Percentiles rank a stretch among this genome's conserved stretches.
Conservation (phyloP, 441 rosid genomes). For the Corymbia calophylla region DNA sequence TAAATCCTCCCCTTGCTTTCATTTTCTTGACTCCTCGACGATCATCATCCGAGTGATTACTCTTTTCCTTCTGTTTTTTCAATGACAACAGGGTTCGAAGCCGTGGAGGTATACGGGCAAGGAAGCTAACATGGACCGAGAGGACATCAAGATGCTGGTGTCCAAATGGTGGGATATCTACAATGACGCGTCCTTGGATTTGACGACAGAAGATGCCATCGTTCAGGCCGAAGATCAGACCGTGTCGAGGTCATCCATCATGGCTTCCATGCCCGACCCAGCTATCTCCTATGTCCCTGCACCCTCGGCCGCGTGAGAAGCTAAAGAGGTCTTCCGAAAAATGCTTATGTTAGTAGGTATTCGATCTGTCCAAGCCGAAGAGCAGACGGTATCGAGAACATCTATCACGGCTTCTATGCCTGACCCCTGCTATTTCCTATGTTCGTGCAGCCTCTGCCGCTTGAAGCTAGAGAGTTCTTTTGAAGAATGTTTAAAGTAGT, state of each 20-base stretch:
- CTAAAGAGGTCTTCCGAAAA: neutral
- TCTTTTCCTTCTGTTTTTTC: neutral
- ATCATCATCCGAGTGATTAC: neutral
- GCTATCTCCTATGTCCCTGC: slow-evolving; percentile 37
- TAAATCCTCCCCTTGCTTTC: neutral
- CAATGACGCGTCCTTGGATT: slow-evolving; percentile 37
- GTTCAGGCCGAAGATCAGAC: slow-evolving; percentile 9
- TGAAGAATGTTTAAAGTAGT: slow-evolving; percentile 1
- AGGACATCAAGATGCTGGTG: slow-evolving; percentile 51
- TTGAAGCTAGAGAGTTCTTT: slow-evolving; percentile 2
- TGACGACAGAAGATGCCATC: slow-evolving; percentile 5
- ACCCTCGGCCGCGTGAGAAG: slow-evolving; percentile 52
- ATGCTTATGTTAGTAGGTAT: neutral
- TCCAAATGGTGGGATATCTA: slow-evolving; percentile 57
- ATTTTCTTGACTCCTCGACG: neutral
- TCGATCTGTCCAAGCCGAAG: neutral
- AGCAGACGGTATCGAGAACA: slow-evolving; percentile 10
- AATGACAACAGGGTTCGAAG: slow-evolving; percentile 36
- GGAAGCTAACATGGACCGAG: slow-evolving; percentile 54
- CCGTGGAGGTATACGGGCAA: slow-evolving; percentile 65
- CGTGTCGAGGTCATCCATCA: slow-evolving; percentile 19
- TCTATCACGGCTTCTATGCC: slow-evolving; percentile 29
- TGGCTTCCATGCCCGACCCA: slow-evolving; percentile 36
- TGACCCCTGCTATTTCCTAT: slow-evolving; percentile 31
- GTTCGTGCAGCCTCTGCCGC: slow-evolving; percentile 47